phyloP scores from a whole-genome alignment of 2,329 filamentous ascomycete species.

The Neofusicoccum sp. region DNA sequence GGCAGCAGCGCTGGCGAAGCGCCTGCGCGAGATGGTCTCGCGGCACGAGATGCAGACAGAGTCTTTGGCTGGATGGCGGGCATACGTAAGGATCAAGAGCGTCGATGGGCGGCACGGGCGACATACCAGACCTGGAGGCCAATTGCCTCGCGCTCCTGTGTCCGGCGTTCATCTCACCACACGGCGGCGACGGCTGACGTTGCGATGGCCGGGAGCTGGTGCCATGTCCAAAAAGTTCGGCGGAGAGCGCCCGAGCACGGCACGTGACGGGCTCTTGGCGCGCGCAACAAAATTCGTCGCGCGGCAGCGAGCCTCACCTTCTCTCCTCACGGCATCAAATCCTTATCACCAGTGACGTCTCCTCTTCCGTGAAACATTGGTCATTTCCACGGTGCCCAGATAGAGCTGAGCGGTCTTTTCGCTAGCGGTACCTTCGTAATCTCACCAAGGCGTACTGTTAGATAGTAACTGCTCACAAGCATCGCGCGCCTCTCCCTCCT shows the following conservation, averaged over 20 bases:
- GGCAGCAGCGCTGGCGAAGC: constrained; percentile 37
- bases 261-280: constrained; percentile 22
- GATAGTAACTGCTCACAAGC: constrained; percentile 92
- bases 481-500: background rate
- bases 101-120: constrained; percentile 19
- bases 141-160: constrained; percentile 49
- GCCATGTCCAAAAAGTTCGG: constrained; percentile 24
- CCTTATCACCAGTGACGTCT: constrained; percentile 90
- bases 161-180: constrained; percentile 45
- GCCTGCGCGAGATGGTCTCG: constrained; percentile 42
- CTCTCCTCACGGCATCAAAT: constrained; percentile 66
- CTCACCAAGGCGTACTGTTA: constrained; percentile 82
- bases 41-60: constrained; percentile 51
- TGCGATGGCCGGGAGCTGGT: constrained; percentile 13
- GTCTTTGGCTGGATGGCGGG: constrained; percentile 40
- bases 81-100: constrained; percentile 17
- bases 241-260: constrained; percentile 31
- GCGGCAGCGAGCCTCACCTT: constrained; percentile 24
- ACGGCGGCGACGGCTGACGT: constrained; percentile 20
- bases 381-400: constrained; percentile 92
- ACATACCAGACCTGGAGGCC: constrained; percentile 44
- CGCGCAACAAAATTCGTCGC: constrained; percentile 29
- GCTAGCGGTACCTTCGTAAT: constrained; percentile 89
- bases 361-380: constrained; percentile 66
- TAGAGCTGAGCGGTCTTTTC: constrained; percentile 81